phyloP scores from a whole-genome alignment of 2,329 filamentous ascomycete genomes.

The Pseudogymnoascus destructans region DNA sequence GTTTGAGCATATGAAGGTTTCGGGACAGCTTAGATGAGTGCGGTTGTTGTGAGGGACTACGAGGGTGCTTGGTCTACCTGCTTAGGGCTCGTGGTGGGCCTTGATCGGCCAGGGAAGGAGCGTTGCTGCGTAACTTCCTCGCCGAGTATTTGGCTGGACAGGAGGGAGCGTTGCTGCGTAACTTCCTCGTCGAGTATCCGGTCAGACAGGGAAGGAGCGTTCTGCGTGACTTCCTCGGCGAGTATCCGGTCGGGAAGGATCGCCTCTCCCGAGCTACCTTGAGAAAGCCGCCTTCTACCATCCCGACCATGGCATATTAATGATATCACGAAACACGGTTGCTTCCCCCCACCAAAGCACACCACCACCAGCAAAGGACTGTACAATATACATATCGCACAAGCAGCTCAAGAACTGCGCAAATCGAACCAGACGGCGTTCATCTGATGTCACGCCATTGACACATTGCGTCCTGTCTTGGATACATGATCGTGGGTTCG shows the following conservation, averaged over 20 bases:
- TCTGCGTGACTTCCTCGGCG: neutral
- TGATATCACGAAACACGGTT: neutral
- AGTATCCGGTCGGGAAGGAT: neutral
- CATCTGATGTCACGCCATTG: neutral
- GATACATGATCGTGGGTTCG: neutral
- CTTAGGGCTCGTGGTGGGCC: neutral
- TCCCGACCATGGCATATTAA: neutral
- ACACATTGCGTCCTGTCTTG: neutral
- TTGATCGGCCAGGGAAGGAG: neutral
- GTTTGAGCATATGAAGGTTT: constrained; percentile 4
- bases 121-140: neutral
- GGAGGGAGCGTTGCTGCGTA: neutral
- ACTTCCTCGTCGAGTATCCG: neutral
- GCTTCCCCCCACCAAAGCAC: neutral
- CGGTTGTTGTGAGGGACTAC: neutral
- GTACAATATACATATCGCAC: neutral
- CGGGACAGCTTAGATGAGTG: neutral
- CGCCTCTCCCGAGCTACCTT: neutral
- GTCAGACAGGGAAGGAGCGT: neutral
- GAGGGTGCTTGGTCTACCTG: neutral
- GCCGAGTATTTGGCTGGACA: no score
- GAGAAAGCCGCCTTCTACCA: neutral
- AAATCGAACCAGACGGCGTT: neutral
- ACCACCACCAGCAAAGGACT: rapidly evolving
- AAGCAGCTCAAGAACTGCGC: neutral